These are phyloP conservation scores for Citrus australasica DNA, from an alignment of 345 rosid genomes.

Conservation along the genomic window DNA sequence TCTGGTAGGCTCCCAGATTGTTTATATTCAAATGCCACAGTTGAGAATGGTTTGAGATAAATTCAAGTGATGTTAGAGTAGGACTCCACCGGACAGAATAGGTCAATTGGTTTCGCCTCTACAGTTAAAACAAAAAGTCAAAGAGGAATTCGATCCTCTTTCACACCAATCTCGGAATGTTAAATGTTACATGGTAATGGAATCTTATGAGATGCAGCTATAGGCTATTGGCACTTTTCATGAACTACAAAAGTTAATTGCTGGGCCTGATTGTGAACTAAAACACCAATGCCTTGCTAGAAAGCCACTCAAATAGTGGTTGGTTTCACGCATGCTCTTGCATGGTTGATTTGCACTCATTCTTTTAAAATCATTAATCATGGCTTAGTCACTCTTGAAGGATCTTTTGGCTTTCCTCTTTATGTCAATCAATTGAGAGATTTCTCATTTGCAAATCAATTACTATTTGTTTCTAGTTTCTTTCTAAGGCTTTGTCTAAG, in stretches of 20 bases:
- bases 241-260: background rate
- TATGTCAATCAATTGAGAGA: background rate
- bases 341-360: background rate
- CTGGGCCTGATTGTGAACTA: too few species aligned
- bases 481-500: too few species aligned
- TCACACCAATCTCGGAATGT: too few species aligned
- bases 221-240: background rate
- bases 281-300: background rate
- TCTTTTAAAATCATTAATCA: background rate
- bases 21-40: background rate
- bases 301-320: background rate
- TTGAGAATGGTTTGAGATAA: background rate
- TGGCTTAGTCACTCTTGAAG: background rate
- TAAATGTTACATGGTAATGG: background rate
- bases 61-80: background rate
- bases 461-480: background rate
- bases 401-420: background rate
- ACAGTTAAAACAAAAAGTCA: too few species aligned
- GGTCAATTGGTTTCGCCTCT: background rate
- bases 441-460: too few species aligned
- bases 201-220: background rate
- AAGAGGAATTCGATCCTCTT: background rate
- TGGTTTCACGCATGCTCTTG: background rate
- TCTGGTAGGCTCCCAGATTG: background rate
- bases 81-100: too few species aligned